phyloP scores from a whole-genome alignment of 495 filamentous ascomycete genomes.

The Penicillium bialowiezense region DNA sequence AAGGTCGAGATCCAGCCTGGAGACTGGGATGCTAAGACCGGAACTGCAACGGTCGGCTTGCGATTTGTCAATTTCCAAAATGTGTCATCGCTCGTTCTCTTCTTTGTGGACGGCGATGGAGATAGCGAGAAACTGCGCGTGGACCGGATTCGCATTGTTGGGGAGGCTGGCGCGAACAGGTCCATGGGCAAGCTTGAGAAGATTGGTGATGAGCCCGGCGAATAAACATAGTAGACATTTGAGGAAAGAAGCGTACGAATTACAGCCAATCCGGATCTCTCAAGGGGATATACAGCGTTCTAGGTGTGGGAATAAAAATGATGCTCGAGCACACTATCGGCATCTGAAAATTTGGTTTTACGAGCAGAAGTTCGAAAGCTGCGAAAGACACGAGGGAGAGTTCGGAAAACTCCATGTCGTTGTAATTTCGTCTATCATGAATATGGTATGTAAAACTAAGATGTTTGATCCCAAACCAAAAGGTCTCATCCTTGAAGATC shows the following conservation, averaged over 20 bases:
- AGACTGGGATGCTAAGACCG: constrained; percentile 84
- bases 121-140: constrained; percentile 82
- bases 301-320: no score
- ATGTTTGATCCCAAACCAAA: constrained; percentile 54
- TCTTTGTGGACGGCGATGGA: constrained; percentile 85
- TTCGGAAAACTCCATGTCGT: no score
- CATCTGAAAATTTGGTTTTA: no score
- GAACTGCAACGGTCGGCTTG: constrained; percentile 76
- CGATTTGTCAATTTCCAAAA: constrained; percentile 98
- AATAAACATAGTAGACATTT: constrained; percentile 42
- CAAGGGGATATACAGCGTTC: no score
- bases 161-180: constrained; percentile 89
- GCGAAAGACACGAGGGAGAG: no score
- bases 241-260: constrained; percentile 6
- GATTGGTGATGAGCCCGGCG: constrained; percentile 73
- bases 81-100: constrained; percentile 78
- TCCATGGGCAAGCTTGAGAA: constrained; percentile 95
- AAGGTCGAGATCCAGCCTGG: constrained; percentile 63
- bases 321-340: no score
- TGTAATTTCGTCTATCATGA: no score
- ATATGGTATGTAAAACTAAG: no score
- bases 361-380: no score
- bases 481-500: constrained; percentile 44
- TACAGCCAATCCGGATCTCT: no score
- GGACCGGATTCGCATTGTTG: constrained; percentile 81